Evolutionary conservation across 1,139 yeast species (phyloP).

Genomic region (Geotrichum reessii): DNA sequence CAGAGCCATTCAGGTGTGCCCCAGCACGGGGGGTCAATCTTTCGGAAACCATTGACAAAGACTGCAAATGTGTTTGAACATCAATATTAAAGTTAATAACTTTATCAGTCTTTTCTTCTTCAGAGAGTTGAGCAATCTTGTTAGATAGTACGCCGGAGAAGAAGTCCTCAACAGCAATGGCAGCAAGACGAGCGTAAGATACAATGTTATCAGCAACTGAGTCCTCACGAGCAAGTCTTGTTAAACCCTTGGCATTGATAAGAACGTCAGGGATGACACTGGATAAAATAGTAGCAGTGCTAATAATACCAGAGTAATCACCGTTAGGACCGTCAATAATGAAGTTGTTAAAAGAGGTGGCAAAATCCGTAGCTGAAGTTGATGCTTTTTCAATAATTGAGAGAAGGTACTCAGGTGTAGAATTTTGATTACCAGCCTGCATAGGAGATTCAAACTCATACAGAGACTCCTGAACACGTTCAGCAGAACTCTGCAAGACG

Average conservation of each 20-base stretch:
- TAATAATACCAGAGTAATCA: constrained; percentile 62
- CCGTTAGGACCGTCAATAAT: constrained; percentile 70
- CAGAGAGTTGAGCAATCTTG: constrained; percentile 44
- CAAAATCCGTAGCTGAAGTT: constrained; percentile 71
- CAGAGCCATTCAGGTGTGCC: constrained; percentile 44
- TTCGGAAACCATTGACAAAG: constrained; percentile 52
- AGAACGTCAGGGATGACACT: constrained; percentile 60
- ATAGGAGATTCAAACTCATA: constrained; percentile 71
- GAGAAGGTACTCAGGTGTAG: constrained; percentile 67
- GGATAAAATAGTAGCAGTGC: constrained; percentile 62
- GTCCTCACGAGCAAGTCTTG: constrained; percentile 48
- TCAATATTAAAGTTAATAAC: constrained; percentile 72
- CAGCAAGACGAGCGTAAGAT: constrained; percentile 50
- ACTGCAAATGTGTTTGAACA: constrained; percentile 66
- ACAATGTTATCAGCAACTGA: constrained; percentile 49
- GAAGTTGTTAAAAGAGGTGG: constrained; percentile 69
- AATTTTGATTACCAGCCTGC: constrained; percentile 77
- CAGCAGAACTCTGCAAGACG: constrained; percentile 61
- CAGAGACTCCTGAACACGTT: constrained; percentile 66
- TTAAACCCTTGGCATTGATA: constrained; percentile 64
- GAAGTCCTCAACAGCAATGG: constrained; percentile 57
- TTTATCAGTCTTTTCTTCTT: constrained; percentile 67
- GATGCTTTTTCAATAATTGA: constrained; percentile 70
- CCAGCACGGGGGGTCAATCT: constrained; percentile 48
- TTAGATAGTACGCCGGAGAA: constrained; percentile 56